Evolutionary conservation across 139 green algal genomes (phyloP).

Genomic region (Dunaliella sp.): DNA sequence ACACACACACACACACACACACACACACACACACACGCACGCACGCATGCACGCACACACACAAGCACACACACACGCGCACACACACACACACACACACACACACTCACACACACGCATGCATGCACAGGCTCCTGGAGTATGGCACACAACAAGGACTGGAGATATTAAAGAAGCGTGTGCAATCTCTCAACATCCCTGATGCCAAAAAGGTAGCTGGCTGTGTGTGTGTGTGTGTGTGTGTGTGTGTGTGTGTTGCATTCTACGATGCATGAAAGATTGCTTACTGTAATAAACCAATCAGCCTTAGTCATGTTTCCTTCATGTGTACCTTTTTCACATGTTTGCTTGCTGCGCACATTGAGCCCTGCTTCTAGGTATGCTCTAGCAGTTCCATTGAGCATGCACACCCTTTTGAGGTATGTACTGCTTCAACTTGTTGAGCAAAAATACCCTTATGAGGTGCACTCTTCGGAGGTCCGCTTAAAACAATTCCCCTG

Average conservation of each 20-base stretch:
- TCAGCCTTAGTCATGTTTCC: neutral
- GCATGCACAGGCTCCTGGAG: neutral
- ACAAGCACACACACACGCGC: neutral
- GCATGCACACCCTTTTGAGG: too few relatives aligned
- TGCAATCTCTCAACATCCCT: neutral
- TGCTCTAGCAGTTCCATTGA: too few relatives aligned
- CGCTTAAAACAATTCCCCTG: too few relatives aligned
- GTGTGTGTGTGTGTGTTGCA: neutral
- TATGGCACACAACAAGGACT: constrained; percentile 2
- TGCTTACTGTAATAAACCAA: neutral
- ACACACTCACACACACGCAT: neutral
- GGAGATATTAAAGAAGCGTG: neutral
- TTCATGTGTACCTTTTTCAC: neutral
- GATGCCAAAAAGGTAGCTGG: neutral
- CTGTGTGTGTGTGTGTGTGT: neutral
- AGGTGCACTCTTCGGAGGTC: too few relatives aligned
- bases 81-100: neutral
- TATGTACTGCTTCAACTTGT: too few relatives aligned
- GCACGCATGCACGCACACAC: neutral
- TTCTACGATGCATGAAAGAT: neutral
- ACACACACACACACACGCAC: neutral
- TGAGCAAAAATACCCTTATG: too few relatives aligned
- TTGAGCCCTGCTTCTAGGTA: neutral
- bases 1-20: neutral
- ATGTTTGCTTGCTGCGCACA: neutral